Evolutionary conservation across 257 asterid genomes (phyloP).

Genomic region (Asclepias syriaca): DNA sequence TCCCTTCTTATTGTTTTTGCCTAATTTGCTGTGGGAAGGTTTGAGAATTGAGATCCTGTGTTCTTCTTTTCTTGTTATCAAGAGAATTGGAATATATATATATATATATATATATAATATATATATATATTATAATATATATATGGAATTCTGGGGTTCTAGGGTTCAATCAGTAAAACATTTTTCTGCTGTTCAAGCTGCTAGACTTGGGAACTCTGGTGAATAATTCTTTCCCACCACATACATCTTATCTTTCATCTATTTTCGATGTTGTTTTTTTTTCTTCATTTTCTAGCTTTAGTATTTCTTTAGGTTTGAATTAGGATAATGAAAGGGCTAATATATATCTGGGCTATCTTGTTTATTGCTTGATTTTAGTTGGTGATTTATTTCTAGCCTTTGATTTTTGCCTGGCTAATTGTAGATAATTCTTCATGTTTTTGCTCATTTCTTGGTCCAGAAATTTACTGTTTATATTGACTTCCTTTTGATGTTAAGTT

Average conservation of each 20-base stretch:
- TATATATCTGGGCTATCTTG: too few relatives aligned
- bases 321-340: too few relatives aligned
- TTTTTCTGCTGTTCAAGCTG: conserved; percentile 42
- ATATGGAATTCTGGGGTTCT: conserved; percentile 61
- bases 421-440: too few relatives aligned
- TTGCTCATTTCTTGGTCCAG: too few relatives aligned
- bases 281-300: conserved; percentile 3
- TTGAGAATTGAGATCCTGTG: background rate
- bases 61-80: conserved; percentile 7
- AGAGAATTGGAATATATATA: conserved; percentile 22
- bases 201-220: conserved; percentile 52
- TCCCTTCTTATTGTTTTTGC: conserved; percentile 10
- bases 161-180: conserved; percentile 49
- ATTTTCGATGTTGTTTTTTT: background rate
- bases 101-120: conserved; percentile 50
- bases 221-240: conserved; percentile 7
- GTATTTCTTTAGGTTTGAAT: background rate
- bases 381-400: too few relatives aligned
- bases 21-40: background rate
- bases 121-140: too few relatives aligned
- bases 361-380: too few relatives aligned
- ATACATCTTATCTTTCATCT: conserved; percentile 12
- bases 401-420: too few relatives aligned
- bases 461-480: too few relatives aligned
- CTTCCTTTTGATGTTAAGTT: too few relatives aligned